phyloP scores from a whole-genome alignment of 148 eudicot genomes.

The Camellia granthamiana region DNA sequence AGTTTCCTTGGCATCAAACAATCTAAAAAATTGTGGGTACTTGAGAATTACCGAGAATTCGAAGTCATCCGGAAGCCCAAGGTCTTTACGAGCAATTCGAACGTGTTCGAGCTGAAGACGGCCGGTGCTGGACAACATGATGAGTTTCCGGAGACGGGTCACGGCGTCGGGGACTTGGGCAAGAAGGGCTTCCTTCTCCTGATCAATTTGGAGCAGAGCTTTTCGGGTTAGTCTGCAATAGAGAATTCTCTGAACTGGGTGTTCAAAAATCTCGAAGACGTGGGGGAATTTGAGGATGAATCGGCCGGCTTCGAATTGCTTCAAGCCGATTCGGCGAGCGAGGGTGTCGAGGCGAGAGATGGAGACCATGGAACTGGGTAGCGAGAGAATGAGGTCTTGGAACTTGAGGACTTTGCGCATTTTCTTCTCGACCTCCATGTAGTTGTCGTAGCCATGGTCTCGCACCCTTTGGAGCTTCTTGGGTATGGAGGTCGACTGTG shows the following conservation, averaged over 20 bases:
- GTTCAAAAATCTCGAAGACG: constrained; percentile 83
- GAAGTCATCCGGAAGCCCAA: constrained; percentile 93
- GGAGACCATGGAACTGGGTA: constrained; percentile 52
- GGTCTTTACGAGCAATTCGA: constrained; percentile 70
- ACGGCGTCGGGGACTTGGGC: constrained; percentile 70
- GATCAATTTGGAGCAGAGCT: constrained; percentile 65
- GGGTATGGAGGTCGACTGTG: constrained; percentile 81
- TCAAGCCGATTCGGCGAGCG: constrained; percentile 61
- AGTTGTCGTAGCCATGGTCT: constrained; percentile 81
- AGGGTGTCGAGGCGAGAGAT: constrained; percentile 63
- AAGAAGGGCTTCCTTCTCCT: constrained; percentile 61
- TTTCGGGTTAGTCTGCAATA: constrained; percentile 77
- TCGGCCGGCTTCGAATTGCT: constrained; percentile 66
- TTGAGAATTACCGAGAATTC: constrained; percentile 73
- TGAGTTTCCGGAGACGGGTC: constrained; percentile 64
- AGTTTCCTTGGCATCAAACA: constrained; percentile 73
- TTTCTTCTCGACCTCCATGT: constrained; percentile 94
- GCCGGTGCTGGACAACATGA: constrained; percentile 79
- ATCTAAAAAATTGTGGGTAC: constrained; percentile 69
- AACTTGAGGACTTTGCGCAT: constrained; percentile 73
- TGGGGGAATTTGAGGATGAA: constrained; percentile 88
- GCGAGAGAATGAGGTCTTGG: constrained; percentile 66
- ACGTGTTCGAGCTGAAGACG: constrained; percentile 68
- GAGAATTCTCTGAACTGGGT: constrained; percentile 89
- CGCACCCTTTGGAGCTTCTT: constrained; percentile 57